phyloP scores from a whole-genome alignment of 1,139 yeast species.

The Kluyveromyces sp. region DNA sequence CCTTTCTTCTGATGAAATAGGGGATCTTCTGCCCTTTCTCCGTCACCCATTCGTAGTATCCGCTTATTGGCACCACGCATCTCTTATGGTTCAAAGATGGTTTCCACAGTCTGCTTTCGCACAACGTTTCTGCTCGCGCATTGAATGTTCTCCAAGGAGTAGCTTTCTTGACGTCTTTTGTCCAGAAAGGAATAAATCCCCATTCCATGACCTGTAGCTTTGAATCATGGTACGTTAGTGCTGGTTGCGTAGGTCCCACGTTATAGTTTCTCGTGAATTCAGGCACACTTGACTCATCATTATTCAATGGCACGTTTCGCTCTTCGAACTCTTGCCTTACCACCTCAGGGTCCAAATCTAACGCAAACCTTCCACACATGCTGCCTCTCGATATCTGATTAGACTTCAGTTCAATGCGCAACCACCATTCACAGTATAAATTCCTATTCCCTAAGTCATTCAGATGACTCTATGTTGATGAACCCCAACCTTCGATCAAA shows the following conservation, averaged over 20 bases:
- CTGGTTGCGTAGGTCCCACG: slow-evolving; percentile 44
- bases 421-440: too few relatives aligned
- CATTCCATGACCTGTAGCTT: slow-evolving; percentile 45
- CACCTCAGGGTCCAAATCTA: slow-evolving; percentile 27
- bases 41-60: slow-evolving; percentile 76
- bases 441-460: too few relatives aligned
- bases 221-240: slow-evolving; percentile 38
- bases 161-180: slow-evolving; percentile 34
- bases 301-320: slow-evolving; percentile 11
- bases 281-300: slow-evolving; percentile 2
- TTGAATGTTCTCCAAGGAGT: slow-evolving; percentile 46
- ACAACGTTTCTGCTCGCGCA: slow-evolving; percentile 55
- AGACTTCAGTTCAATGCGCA: too few relatives aligned
- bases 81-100: slow-evolving; percentile 28
- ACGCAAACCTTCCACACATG: slow-evolving; percentile 48
- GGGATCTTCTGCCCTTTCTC: slow-evolving; percentile 44
- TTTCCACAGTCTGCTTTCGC: slow-evolving; percentile 44
- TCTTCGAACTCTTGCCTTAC: slow-evolving; percentile 14
- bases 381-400: not conserved
- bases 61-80: slow-evolving; percentile 73
- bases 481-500: too few relatives aligned
- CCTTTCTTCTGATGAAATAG: slow-evolving; percentile 52
- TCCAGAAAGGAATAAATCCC: slow-evolving; percentile 55
- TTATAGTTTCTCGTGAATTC: slow-evolving; percentile 33
- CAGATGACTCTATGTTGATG: too few relatives aligned